These are phyloP conservation scores for Termitomyces bulborhizus DNA, from an alignment of 768 basidiomycete species.

Conservation along the genomic window DNA sequence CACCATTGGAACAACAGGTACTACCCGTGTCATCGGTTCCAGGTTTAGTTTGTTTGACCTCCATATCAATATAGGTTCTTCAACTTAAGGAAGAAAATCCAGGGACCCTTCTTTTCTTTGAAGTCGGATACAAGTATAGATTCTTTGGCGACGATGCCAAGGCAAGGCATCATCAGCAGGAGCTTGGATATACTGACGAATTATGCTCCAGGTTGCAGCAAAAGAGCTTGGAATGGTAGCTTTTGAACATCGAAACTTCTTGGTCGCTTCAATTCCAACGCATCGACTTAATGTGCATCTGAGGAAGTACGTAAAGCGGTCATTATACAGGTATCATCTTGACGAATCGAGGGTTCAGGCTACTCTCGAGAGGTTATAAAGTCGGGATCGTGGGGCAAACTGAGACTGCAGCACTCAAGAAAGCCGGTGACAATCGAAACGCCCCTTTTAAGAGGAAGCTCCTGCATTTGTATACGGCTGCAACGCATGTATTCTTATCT, in stretches of 20 bases:
- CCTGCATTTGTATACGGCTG: constrained; percentile 76
- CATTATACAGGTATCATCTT: not conserved
- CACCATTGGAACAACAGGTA: constrained; percentile 72
- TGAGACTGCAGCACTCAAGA: constrained; percentile 89
- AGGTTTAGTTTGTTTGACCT: not conserved
- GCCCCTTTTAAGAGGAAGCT: constrained; percentile 69
- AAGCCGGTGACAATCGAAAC: constrained; percentile 68
- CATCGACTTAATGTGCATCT: constrained; percentile 65
- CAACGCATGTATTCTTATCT: constrained; percentile 56
- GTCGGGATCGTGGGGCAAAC: constrained; percentile 80
- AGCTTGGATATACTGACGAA: not conserved
- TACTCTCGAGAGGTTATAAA: constrained; percentile 73
- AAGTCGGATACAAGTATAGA: constrained; percentile 79
- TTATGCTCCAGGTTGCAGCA: constrained; percentile 49
- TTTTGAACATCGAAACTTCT: constrained; percentile 65
- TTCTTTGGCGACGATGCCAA: constrained; percentile 85
- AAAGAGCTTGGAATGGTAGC: constrained; percentile 76
- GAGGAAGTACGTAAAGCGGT: constrained; percentile 49
- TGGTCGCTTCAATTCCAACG: constrained; percentile 68
- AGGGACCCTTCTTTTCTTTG: constrained; percentile 68
- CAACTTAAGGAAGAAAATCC: constrained; percentile 59
- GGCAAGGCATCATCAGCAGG: constrained; percentile 26
- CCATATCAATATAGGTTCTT: constrained; percentile 34
- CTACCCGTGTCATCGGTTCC: not conserved
- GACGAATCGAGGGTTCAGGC: constrained; percentile 24